A percentile compares a stretch with the other conserved stretches of the same genome.
Conservation (phyloP, 1,284 basidiomycete genomes). For the Ustilago tritici region DNA sequence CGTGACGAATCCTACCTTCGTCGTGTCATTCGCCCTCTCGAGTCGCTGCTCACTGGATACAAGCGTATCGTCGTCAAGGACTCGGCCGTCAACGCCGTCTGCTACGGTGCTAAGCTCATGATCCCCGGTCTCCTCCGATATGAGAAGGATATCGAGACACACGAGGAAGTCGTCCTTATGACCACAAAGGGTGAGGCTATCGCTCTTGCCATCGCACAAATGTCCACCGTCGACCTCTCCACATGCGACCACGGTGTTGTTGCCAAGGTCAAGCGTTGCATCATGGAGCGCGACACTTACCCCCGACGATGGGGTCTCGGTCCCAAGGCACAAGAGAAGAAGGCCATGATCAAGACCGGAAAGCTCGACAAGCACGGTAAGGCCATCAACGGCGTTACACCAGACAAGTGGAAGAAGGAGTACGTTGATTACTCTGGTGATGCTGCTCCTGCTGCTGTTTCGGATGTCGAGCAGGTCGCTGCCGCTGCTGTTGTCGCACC, state of each 20-base stretch:
- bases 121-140: conserved; percentile 97
- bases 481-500: conserved; percentile 47
- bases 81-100: conserved; percentile 98
- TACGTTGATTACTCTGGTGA: conserved; percentile 87
- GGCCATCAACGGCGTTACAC: conserved; percentile 89
- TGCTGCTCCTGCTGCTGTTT: conserved; percentile 64
- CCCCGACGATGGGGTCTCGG: conserved; percentile 98
- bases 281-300: conserved; percentile 98
- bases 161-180: conserved; percentile 99
- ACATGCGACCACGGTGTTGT: conserved; percentile 99
- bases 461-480: conserved; percentile 29
- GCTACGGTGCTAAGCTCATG: conserved; percentile 99
- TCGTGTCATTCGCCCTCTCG: conserved; percentile 91
- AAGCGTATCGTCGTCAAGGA: conserved; percentile 99
- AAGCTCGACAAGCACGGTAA: conserved; percentile 97
- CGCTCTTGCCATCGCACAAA: conserved; percentile 81
- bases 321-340: conserved; percentile 95
- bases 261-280: conserved; percentile 98
- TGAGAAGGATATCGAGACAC: conserved; percentile 91
- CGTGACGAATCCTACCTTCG: conserved; percentile 97
- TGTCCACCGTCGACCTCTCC: conserved; percentile 97
- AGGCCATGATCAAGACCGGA: conserved; percentile 82
- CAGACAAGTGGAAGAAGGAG: conserved; percentile 87
- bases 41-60: conserved; percentile 93
- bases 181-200: conserved; percentile 99